Evolutionary conservation across 1,139 yeast species (phyloP).

Genomic region (Pichia sp.): DNA sequence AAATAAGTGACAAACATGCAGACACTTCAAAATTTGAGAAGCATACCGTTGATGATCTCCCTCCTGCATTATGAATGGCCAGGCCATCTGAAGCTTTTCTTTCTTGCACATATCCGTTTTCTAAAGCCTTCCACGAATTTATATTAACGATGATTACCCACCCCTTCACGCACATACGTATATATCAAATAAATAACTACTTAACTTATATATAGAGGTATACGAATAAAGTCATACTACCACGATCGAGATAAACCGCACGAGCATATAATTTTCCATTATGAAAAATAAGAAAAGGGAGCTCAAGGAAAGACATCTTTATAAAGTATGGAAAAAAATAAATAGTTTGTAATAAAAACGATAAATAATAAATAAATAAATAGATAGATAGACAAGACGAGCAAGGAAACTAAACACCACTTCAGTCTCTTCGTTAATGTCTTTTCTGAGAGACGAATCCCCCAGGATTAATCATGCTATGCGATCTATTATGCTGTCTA

Average conservation of each 20-base stretch:
- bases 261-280: background rate
- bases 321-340: no score
- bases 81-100: background rate
- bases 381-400: background rate
- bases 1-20: background rate
- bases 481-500: slow-evolving; percentile 5
- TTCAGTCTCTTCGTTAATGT: background rate
- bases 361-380: background rate
- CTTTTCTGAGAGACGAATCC: background rate
- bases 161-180: background rate
- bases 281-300: no score
- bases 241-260: background rate
- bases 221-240: background rate
- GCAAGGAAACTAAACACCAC: background rate
- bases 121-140: background rate
- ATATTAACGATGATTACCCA: background rate
- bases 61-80: slow-evolving; percentile 33
- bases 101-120: background rate
- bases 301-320: no score
- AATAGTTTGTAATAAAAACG: background rate
- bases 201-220: background rate
- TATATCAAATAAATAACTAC: background rate
- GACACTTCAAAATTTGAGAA: slow-evolving; percentile 8
- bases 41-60: slow-evolving; percentile 32
- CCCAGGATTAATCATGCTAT: slow-evolving; percentile 3